phyloP scores from a whole-genome alignment of 768 basidiomycete species.

The Termitomyces sp. region DNA sequence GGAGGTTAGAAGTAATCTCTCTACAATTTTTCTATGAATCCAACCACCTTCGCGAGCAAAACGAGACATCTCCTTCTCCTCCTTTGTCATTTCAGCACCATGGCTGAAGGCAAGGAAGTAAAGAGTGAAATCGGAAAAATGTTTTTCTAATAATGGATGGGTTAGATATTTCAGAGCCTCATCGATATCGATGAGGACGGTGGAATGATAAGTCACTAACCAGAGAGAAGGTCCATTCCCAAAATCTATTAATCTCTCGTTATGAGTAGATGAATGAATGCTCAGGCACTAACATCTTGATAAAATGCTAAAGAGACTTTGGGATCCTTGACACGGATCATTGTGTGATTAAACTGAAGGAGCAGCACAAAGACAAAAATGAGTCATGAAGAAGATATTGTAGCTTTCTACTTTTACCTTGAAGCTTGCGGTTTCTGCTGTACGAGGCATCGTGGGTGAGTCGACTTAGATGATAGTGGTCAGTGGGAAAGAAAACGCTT shows the following conservation, averaged over 20 bases:
- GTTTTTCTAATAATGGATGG: constrained; percentile 40
- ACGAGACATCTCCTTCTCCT: constrained; percentile 45
- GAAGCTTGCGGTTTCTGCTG: constrained; percentile 61
- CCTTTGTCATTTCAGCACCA: constrained; percentile 42
- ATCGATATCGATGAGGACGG: constrained; percentile 6
- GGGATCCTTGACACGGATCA: constrained; percentile 87
- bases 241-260: constrained; percentile 33
- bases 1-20: not conserved
- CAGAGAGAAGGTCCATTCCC: constrained; percentile 73
- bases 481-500: not conserved
- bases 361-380: not conserved
- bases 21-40: not conserved
- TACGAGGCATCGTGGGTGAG: constrained; percentile 51
- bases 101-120: constrained; percentile 85
- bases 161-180: not conserved
- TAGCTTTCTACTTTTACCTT: not conserved
- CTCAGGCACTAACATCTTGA: constrained; percentile 43
- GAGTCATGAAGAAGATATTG: not conserved
- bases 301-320: constrained; percentile 80
- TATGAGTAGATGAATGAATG: not conserved
- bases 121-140: constrained; percentile 62
- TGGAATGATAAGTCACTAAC: constrained; percentile 23
- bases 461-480: constrained; percentile 10
- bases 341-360: constrained; percentile 75
- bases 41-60: constrained; percentile 63